Evolutionary conservation across 192 early-diverging fungal genomes (phyloP), one percentile per base, ranked within the genome.

Genomic region (Linnemannia exigua): DNA sequence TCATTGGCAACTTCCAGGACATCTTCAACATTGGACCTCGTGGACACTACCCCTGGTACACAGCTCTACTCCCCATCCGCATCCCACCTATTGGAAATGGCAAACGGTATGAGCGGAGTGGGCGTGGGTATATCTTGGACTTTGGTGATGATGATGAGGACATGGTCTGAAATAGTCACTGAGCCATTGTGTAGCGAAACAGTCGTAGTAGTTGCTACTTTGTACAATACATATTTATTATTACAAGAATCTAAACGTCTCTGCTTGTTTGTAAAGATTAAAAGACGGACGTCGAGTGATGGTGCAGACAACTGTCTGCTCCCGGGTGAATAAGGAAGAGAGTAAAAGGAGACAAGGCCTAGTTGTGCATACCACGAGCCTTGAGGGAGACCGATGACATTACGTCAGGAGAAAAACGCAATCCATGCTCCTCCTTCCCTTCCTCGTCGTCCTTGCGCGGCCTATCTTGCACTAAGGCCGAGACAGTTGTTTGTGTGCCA

Each of bases 11-110:
- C 50, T 75, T 91, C 4, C 54, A 67, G 47, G 81, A 88, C 47
- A 80, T 92, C 72, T 92, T 92, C 80, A 92, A 92, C 70, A 85
- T 92, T 76, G 85, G 89, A 38, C 84, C 87, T 1, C 79, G 88
- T 25, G 88, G 80, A 3, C 80, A 76, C 44, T 76, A 76, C 58
- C 87, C 90, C 31, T 90, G 90, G 88, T 89, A 91, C 38, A 91
- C 88, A 5, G 77, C 91, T 6, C 76, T 92, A 50, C 84, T 88
- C 31, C 91, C 91, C 6, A 76, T 90, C 41, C 90, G 87, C 8
- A 87, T 90, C n/a, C 88, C 88, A 33, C 91, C 91, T 17, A 87
- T 82, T 67, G 91, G 88, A 35, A 89, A 87, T 47, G 88, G 88
- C 54, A 89, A 89, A 52, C 72, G 82, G 36, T 89, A 72, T 54